These are phyloP conservation scores for Phytopythium kandeliae DNA, from an alignment of 352 stramenopile genomes.

Conservation along the genomic window DNA sequence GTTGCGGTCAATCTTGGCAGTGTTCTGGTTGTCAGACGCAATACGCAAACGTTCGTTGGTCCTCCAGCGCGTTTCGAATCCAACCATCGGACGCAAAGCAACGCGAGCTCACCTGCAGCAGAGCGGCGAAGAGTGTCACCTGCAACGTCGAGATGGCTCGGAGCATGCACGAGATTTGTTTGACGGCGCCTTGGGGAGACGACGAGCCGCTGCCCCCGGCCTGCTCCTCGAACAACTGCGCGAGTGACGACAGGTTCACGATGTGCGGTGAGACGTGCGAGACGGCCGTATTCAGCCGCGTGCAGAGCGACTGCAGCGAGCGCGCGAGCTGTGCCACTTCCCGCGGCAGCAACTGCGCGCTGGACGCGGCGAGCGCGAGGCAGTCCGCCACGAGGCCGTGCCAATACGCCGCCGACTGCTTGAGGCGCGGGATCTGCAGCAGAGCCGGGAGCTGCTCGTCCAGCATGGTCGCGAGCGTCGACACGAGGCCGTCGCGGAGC, in stretches of 20 bases:
- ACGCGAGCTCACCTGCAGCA: constrained; percentile 27
- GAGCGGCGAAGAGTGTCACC: constrained; percentile 50
- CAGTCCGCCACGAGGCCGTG: constrained; percentile 67
- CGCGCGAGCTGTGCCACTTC: constrained; percentile 52
- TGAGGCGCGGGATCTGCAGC: constrained; percentile 45
- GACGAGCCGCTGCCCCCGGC: constrained; percentile 45
- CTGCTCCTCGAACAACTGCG: constrained; percentile 53
- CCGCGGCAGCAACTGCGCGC: constrained; percentile 33
- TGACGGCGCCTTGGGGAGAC: constrained; percentile 56
- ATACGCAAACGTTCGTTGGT: neutral
- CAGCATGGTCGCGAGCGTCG: constrained; percentile 43
- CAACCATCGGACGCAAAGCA: neutral
- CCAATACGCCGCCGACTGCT: constrained; percentile 74
- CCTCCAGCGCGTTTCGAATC: too few relatives aligned
- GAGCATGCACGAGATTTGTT: constrained; percentile 73
- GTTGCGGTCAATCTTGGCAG: constrained; percentile 55
- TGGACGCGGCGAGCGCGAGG: constrained; percentile 57
- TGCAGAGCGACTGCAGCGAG: constrained; percentile 50
- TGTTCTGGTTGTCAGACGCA: constrained; percentile 19
- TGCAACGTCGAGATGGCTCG: constrained; percentile 70
- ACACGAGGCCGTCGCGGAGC: constrained; percentile 36
- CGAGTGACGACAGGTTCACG: constrained; percentile 72
- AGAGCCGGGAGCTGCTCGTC: constrained; percentile 46
- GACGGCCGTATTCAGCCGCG: constrained; percentile 47
- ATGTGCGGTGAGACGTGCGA: constrained; percentile 77